Conservation (phyloP, 306 rosid species). For the Medicago arabica region DNA sequence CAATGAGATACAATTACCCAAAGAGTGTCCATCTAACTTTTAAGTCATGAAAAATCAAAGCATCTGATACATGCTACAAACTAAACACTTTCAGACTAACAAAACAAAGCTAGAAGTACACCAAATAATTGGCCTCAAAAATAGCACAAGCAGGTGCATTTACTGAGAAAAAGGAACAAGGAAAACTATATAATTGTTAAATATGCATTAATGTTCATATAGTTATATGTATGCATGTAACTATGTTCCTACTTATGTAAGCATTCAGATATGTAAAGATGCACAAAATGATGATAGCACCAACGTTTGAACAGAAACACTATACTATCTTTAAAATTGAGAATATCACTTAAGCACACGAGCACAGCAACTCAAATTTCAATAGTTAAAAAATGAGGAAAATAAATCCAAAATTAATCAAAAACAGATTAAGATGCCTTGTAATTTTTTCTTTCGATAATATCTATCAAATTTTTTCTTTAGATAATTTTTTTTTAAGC, state of each 20-base stretch:
- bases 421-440: not conserved
- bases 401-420: conserved; percentile 3
- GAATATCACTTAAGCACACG: not conserved
- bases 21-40: not conserved
- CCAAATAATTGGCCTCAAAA: not conserved
- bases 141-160: not conserved
- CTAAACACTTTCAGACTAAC: no score
- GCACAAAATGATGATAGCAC: conserved; percentile 9
- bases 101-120: not conserved
- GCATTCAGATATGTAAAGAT: not conserved
- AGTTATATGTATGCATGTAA: not conserved
- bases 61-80: conserved; percentile 10
- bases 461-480: not conserved
- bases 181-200: no score
- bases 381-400: not conserved
- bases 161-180: not conserved
- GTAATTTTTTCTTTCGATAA: not conserved
- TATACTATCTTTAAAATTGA: not conserved
- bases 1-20: conserved; percentile 11
- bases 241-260: not conserved
- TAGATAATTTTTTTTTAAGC: no score
- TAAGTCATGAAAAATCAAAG: not conserved
- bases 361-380: not conserved
- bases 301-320: not conserved
- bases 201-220: not conserved